These are phyloP conservation scores for Gomphus bonarii DNA, from an alignment of 1,284 basidiomycete species.

Conservation along the genomic window DNA sequence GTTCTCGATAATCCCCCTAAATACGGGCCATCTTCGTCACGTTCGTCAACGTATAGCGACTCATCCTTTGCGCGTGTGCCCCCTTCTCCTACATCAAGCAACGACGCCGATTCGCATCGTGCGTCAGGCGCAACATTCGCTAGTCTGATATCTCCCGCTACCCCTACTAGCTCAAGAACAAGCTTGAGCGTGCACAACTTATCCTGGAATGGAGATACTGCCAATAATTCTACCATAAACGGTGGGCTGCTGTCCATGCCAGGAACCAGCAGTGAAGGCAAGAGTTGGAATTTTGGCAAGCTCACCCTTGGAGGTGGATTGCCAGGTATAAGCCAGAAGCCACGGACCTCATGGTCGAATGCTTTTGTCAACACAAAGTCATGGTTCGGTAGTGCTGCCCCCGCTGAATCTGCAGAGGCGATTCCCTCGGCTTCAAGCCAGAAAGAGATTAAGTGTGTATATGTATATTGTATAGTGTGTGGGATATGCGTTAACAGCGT, in stretches of 20 bases:
- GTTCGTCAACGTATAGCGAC: neutral
- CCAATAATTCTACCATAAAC: neutral
- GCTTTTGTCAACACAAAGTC: constrained; percentile 7
- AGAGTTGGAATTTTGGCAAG: neutral
- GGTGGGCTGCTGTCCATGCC: neutral
- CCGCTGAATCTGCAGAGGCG: neutral
- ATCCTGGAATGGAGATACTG: neutral
- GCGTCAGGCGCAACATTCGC: neutral
- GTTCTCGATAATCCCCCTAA: constrained; percentile 4
- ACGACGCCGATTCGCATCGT: neutral
- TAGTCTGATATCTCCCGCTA: neutral
- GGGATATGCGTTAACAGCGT: neutral
- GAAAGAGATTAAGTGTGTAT: constrained; percentile 8
- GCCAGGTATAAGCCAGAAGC: neutral
- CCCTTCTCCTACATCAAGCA: constrained; percentile 6
- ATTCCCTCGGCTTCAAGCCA: neutral
- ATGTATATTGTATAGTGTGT: neutral
- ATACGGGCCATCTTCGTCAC: neutral
- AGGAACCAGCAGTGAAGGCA: neutral
- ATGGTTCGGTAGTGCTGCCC: constrained; percentile 3
- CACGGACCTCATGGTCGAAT: constrained; percentile 5
- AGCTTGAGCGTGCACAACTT: constrained; percentile 5
- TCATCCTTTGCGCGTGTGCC: neutral
- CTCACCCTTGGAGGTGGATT: neutral
- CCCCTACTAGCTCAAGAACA: constrained; percentile 3